Conservation (phyloP, 495 filamentous ascomycete genomes). For the Xylaria cubensis region DNA sequence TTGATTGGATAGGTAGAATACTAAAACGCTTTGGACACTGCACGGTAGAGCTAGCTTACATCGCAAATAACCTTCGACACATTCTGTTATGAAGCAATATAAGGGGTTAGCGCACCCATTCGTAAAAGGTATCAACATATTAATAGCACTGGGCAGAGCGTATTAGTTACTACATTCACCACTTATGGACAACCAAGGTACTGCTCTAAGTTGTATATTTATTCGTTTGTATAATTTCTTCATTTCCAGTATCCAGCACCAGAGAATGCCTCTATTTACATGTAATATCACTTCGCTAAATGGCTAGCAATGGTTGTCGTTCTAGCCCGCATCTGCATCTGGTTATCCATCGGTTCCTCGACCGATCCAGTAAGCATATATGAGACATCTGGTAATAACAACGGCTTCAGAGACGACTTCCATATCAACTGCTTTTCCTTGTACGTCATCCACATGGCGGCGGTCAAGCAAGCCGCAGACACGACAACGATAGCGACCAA, state of each 20-base stretch:
- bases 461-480: background rate
- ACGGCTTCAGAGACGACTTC: conserved; percentile 14
- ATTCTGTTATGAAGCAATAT: too few species aligned
- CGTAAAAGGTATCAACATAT: background rate
- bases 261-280: background rate
- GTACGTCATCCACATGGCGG: background rate
- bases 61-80: background rate
- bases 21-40: background rate
- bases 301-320: conserved; percentile 1
- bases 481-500: background rate
- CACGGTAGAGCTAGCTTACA: background rate
- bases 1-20: background rate
- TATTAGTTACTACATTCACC: background rate
- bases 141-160: background rate
- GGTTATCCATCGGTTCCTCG: background rate
- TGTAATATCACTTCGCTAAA: conserved; percentile 6
- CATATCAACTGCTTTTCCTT: background rate
- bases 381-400: conserved; percentile 13
- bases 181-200: background rate
- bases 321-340: background rate
- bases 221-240: background rate
- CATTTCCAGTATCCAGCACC: background rate
- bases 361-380: background rate
- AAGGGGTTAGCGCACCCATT: background rate
- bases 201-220: background rate